Percentiles rank a stretch among this genome's conserved stretches.
phyloP scores from a whole-genome alignment of 192 early-diverging fungal species.

The Backusella morwellensis region DNA sequence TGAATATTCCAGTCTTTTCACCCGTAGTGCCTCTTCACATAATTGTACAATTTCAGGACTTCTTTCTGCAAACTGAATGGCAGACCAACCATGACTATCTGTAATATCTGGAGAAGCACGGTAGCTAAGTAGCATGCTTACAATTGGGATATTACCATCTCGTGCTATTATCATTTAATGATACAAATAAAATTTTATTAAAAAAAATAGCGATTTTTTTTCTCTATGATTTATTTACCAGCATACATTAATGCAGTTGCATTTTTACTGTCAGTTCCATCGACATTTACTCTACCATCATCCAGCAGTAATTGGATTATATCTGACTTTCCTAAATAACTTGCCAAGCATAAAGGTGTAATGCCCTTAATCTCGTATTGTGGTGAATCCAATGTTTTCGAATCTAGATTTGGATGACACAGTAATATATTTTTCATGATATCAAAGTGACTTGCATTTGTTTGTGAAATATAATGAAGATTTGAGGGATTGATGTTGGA shows the following conservation, averaged over 20 bases:
- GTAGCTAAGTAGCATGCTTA: constrained; percentile 47
- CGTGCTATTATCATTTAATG: constrained; percentile 36
- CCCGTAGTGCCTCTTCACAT: constrained; percentile 51
- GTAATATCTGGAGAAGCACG: constrained; percentile 53
- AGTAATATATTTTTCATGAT: constrained; percentile 51
- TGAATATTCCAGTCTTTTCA: constrained; percentile 40
- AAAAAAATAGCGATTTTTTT: background rate
- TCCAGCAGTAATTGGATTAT: constrained; percentile 57
- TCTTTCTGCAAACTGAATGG: constrained; percentile 57
- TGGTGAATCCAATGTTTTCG: constrained; percentile 51
- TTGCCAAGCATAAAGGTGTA: constrained; percentile 64
- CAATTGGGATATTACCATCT: constrained; percentile 59
- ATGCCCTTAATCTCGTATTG: constrained; percentile 63
- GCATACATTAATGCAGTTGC: constrained; percentile 73
- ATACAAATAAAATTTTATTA: background rate
- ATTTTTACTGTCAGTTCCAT: constrained; percentile 59
- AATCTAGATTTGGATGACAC: constrained; percentile 45
- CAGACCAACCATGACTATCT: constrained; percentile 66
- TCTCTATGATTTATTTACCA: constrained; percentile 34
- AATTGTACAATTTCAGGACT: constrained; percentile 58
- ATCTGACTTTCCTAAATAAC: constrained; percentile 62
- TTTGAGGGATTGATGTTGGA: constrained; percentile 54
- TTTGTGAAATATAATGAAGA: constrained; percentile 51
- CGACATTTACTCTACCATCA: constrained; percentile 59
- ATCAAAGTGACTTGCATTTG: constrained; percentile 46